Evolutionary conservation across 2,329 filamentous ascomycete genomes (phyloP).

Genomic region (Penicillium sp.): DNA sequence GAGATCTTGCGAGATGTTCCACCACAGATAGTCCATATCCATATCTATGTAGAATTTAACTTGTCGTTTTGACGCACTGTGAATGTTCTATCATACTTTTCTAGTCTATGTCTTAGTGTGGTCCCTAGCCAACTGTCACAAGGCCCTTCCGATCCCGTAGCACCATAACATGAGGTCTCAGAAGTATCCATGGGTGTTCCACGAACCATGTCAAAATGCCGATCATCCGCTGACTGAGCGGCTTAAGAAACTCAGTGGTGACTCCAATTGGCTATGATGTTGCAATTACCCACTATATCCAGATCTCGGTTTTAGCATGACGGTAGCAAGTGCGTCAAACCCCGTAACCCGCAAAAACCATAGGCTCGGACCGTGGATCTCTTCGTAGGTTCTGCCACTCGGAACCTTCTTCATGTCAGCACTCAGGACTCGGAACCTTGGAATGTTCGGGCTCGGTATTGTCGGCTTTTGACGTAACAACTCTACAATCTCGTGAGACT

Average conservation of each 20-base stretch:
- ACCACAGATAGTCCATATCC: constrained; percentile 8
- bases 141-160: too few species aligned
- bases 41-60: constrained; percentile 8
- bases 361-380: neutral
- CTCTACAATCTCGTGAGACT: neutral
- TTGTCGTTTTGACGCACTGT: neutral
- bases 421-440: neutral
- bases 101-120: neutral
- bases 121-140: too few species aligned
- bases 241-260: neutral
- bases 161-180: too few species aligned
- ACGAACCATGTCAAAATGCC: neutral
- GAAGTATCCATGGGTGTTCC: too few species aligned
- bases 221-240: neutral
- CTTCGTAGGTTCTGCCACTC: too few species aligned
- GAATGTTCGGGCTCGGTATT: neutral
- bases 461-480: neutral
- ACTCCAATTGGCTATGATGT: neutral
- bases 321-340: neutral
- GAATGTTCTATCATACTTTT: neutral
- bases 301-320: neutral
- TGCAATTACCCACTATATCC: neutral
- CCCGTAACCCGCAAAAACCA: neutral
- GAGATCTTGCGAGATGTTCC: constrained; percentile 10
- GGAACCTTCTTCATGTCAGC: neutral